Percentiles rank a stretch among this genome's conserved stretches.
phyloP scores from a whole-genome alignment of 2,329 filamentous ascomycete genomes.

The Paradendryphiella salina region DNA sequence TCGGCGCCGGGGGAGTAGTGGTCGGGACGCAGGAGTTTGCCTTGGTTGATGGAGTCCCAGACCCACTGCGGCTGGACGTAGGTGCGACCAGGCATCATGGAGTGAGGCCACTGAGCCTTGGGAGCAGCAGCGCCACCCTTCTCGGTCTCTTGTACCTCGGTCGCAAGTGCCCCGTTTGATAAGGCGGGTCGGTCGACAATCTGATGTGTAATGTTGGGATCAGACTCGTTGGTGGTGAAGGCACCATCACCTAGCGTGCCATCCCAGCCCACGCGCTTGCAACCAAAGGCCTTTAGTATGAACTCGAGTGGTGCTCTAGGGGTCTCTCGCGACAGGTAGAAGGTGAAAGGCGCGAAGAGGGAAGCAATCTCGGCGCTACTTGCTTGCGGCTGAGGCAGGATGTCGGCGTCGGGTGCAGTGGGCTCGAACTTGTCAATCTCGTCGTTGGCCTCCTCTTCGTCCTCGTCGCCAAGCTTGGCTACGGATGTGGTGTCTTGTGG shows the following conservation, averaged over 20 bases:
- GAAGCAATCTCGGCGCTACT: conserved; percentile 68
- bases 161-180: conserved; percentile 47
- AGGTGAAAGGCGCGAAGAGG: conserved; percentile 86
- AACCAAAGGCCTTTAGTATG: conserved; percentile 89
- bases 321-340: conserved; percentile 92
- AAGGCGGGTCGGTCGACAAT: conserved; percentile 88
- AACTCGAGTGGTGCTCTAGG: conserved; percentile 90
- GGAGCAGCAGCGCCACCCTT: conserved; percentile 55
- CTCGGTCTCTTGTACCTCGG: conserved; percentile 54
- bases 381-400: conserved; percentile 75
- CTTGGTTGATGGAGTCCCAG: conserved; percentile 95
- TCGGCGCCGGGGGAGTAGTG: conserved; percentile 87
- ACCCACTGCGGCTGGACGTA: conserved; percentile 99
- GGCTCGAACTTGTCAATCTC: conserved; percentile 90
- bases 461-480: conserved; percentile 20
- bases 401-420: conserved; percentile 79
- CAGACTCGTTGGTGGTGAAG: conserved; percentile 85
- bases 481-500: conserved; percentile 39
- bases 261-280: conserved; percentile 95
- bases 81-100: conserved; percentile 83
- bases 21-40: conserved; percentile 82
- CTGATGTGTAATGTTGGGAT: conserved; percentile 91
- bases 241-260: conserved; percentile 85
- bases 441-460: conserved; percentile 44
- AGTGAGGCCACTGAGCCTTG: conserved; percentile 59